A percentile compares a stretch with the other conserved stretches of the same genome.
phyloP scores from a whole-genome alignment of 371 early-diverging fungal genomes.

The Rozella allomycis region DNA sequence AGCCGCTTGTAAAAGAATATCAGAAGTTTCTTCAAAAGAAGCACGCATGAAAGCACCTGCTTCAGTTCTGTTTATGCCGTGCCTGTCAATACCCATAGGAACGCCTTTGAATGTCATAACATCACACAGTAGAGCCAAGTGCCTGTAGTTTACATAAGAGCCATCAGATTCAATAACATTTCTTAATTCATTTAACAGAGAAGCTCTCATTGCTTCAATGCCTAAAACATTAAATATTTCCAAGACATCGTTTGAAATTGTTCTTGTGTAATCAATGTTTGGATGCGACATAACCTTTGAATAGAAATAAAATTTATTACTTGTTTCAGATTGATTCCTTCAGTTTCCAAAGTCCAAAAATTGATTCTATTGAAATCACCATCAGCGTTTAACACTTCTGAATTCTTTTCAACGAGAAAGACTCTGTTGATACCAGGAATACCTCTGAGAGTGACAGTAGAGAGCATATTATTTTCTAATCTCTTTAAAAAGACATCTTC shows the following conservation, averaged over 20 bases:
- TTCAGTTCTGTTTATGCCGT: constrained; percentile 95
- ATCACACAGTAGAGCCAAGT: constrained; percentile 87
- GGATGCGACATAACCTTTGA: constrained; percentile 59
- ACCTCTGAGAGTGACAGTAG: constrained; percentile 71
- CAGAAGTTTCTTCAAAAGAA: constrained; percentile 99
- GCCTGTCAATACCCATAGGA: constrained; percentile 94
- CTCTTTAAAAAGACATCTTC: constrained; percentile 77
- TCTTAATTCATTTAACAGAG: constrained; percentile 78
- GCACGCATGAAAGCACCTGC: constrained; percentile 91
- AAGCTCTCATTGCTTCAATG: constrained; percentile 89
- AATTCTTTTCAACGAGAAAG: constrained; percentile 64
- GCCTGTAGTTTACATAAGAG: constrained; percentile 97
- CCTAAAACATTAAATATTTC: constrained; percentile 90
- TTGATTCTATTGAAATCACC: constrained; percentile 39
- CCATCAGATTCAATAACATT: constrained; percentile 94
- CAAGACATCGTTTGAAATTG: constrained; percentile 76
- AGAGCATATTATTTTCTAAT: constrained; percentile 63
- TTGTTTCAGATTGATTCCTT: constrained; percentile 78
- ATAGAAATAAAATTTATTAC: no score
- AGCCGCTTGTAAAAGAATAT: constrained; percentile 95
- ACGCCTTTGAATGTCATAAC: constrained; percentile 93
- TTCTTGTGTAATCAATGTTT: constrained; percentile 56
- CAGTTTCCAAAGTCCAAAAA: constrained; percentile 88
- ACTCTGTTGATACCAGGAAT: constrained; percentile 71
- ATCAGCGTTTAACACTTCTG: constrained; percentile 16